These are phyloP conservation scores for Cenchrus fungigraminus DNA, from an alignment of 176 grass and related monocot species.

Conservation along the genomic window DNA sequence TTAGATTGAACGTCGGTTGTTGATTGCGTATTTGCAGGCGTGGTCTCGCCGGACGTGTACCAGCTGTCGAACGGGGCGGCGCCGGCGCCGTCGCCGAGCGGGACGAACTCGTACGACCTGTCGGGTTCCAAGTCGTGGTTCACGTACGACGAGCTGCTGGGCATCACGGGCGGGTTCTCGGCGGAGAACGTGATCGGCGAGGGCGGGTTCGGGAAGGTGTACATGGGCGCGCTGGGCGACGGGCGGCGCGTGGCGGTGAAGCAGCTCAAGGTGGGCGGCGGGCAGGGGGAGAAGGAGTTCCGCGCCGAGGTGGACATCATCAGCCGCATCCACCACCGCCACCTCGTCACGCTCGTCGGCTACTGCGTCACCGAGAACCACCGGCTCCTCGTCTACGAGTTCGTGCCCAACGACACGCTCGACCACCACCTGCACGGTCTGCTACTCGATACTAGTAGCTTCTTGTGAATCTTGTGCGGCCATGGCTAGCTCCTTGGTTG, in stretches of 20 bases:
- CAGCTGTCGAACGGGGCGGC: constrained; percentile 23
- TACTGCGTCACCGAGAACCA: constrained; percentile 71
- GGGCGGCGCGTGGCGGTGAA: constrained; percentile 86
- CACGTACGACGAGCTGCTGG: constrained; percentile 63
- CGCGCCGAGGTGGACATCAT: constrained; percentile 86
- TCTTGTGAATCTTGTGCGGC: too few relatives aligned
- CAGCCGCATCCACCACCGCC: constrained; percentile 84
- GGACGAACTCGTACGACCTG: constrained; percentile 45
- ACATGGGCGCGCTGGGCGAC: constrained; percentile 52
- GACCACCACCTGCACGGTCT: constrained; percentile 76
- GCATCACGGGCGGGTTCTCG: constrained; percentile 59
- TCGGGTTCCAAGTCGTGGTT: constrained; percentile 57
- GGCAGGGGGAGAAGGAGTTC: constrained; percentile 76
- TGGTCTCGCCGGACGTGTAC: constrained; percentile 30
- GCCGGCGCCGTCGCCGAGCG: constrained; percentile 32
- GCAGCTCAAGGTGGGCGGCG: constrained; percentile 68
- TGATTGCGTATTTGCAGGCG: neutral
- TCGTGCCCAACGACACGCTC: constrained; percentile 74
- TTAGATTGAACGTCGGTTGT: neutral
- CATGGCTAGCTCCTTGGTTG: too few relatives aligned
- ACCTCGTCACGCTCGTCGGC: constrained; percentile 78
- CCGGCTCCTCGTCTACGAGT: constrained; percentile 85
- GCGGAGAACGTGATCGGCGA: constrained; percentile 58
- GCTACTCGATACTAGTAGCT: neutral
- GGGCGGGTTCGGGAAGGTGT: constrained; percentile 75